Evolutionary conservation across 2,329 filamentous ascomycete genomes (phyloP), one percentile per base, ranked within the genome.

Genomic region (Colletotrichum brevisporum): DNA sequence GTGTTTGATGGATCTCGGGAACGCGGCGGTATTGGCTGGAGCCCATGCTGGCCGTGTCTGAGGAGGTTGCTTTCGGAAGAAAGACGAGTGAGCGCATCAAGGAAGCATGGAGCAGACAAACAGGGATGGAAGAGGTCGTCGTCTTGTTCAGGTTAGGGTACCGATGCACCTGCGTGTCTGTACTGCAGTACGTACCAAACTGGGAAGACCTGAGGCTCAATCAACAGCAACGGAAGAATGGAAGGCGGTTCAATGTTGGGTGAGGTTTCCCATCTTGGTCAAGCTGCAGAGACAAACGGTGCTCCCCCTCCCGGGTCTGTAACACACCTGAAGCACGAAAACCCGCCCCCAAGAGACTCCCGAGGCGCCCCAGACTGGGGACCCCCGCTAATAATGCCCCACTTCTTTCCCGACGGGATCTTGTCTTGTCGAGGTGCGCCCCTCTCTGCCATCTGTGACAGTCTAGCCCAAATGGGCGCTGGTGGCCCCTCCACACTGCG

Each of bases 311-410:
- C 82, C 77, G 81, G 79, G 81, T 74, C 79, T 85, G 83, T 78
- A 80, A 85, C 83, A 83, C 75, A 79, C 79, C 77, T 85, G 83
- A 85, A 75, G 83, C 83, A 84, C 73, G 68, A 75, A 53, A 71
- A 61, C 61, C 61, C 26, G 65, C 65, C 54, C 47, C 59, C 59
- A 63, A 53, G 61, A 45, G 65, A 57, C 45, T 54, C 50, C 57
- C 18, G n/a, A 27, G 31, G 47, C 18, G 63, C 62, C 57, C 45
- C 56, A 70, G 52, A 21, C 45, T 58, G 53, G 67, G 50, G 63
- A 52, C 27, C 54, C 55, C 50, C 36, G 43, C 50, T 43, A 18
- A 51, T 26, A 10, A n/a, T 16, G 26, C 55, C n/a, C 52, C 21
- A 56, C 45, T 13, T 36, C 26, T 47, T 39, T 26, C 39, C 41